Conservation (phyloP, 495 filamentous ascomycete genomes). For the Penicillium bialowiezense region DNA sequence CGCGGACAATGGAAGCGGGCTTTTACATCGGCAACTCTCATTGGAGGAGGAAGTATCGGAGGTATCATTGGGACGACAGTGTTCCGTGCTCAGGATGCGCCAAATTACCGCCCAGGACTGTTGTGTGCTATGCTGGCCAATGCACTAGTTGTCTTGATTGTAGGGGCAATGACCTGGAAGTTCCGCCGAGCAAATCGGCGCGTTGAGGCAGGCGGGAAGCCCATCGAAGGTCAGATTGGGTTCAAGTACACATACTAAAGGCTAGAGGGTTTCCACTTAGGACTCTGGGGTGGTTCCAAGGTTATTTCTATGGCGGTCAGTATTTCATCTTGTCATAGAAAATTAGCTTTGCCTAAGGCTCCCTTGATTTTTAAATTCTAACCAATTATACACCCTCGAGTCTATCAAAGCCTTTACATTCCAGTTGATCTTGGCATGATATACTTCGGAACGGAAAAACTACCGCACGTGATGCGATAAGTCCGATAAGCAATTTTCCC, state of each 20-base stretch:
- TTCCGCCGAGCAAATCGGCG: constrained; percentile 45
- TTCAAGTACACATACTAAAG: constrained; percentile 15
- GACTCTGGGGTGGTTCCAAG: too few relatives aligned
- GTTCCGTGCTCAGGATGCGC: constrained; percentile 50
- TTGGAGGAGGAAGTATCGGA: constrained; percentile 46
- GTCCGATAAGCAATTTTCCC: constrained; percentile 9
- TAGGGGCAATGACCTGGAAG: constrained; percentile 16
- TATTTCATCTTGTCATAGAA: too few relatives aligned
- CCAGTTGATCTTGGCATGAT: not conserved
- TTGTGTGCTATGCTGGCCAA: constrained; percentile 33
- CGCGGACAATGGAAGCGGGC: constrained; percentile 61
- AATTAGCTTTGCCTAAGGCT: too few relatives aligned
- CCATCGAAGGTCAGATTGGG: constrained; percentile 46
- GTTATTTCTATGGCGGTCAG: too few relatives aligned
- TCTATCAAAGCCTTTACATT: too few relatives aligned
- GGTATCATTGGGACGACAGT: constrained; percentile 53
- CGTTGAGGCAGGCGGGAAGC: constrained; percentile 36
- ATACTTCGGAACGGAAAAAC: constrained; percentile 9
- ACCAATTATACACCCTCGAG: too few relatives aligned
- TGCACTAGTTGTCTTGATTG: constrained; percentile 31
- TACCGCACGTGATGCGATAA: constrained; percentile 4
- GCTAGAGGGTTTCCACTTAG: not conserved
- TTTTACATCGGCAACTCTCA: constrained; percentile 46
- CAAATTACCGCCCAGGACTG: constrained; percentile 47
- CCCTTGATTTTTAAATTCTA: too few relatives aligned